phyloP scores from a whole-genome alignment of 1,284 basidiomycete species.

The Fomitopsis schrenkii region DNA sequence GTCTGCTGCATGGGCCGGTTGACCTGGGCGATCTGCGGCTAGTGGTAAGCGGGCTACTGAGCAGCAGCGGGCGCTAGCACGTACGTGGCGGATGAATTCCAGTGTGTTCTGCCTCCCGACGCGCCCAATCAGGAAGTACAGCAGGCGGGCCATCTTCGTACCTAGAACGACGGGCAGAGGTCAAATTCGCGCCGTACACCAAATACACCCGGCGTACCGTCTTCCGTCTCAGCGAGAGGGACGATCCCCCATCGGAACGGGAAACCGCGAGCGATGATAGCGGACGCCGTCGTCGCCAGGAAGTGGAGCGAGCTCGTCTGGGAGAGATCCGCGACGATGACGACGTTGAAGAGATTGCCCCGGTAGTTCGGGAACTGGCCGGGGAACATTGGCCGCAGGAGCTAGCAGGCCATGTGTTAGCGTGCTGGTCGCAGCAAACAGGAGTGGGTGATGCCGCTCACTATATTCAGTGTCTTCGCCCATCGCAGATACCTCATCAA shows the following conservation, averaged over 20 bases:
- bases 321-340: slow-evolving; percentile 79
- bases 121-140: slow-evolving; percentile 63
- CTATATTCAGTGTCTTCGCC: slow-evolving; percentile 46
- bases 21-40: slow-evolving; percentile 32
- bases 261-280: slow-evolving; percentile 67
- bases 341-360: slow-evolving; percentile 77
- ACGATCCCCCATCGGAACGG: slow-evolving; percentile 85
- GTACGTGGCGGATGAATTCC: slow-evolving; percentile 55
- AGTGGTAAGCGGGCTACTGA: not conserved
- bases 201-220: slow-evolving; percentile 35
- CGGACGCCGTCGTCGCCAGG: slow-evolving; percentile 57
- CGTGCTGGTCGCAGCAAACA: not conserved
- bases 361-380: slow-evolving; percentile 73
- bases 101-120: slow-evolving; percentile 63
- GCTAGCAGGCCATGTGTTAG: slow-evolving; percentile 32
- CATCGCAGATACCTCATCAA: slow-evolving; percentile 48
- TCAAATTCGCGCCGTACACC: not conserved
- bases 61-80: slow-evolving; percentile 10
- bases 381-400: slow-evolving; percentile 68
- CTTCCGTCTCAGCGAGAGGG: slow-evolving; percentile 60
- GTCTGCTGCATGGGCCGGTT: slow-evolving; percentile 30
- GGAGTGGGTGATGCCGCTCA: too few relatives aligned
- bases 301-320: slow-evolving; percentile 55
- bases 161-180: slow-evolving; percentile 33
- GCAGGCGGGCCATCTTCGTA: slow-evolving; percentile 65